A percentile compares a stretch with the other conserved stretches of the same genome.
Conservation (phyloP, 805 yeast species). For the Cephaloascus albidus region DNA sequence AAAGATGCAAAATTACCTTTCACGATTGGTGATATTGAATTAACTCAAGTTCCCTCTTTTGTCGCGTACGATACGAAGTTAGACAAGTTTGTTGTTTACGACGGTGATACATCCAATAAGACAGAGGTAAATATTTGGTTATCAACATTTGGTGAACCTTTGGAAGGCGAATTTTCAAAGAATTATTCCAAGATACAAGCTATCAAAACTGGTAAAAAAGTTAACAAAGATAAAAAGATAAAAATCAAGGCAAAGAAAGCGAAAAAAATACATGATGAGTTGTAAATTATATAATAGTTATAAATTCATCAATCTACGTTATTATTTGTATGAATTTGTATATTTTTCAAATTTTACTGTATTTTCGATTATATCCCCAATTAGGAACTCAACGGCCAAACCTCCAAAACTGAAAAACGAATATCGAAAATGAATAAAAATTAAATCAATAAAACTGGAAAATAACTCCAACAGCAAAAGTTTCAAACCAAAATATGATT, state of each 20-base stretch:
- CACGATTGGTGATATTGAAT: conserved; percentile 5
- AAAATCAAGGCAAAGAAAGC: conserved; percentile 2
- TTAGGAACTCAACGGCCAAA: no score
- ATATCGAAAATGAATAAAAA: no score
- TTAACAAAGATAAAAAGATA: conserved; percentile 8
- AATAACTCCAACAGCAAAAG: no score
- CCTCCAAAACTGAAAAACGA: no score
- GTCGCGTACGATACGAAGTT: conserved; percentile 9
- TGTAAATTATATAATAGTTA: no score
- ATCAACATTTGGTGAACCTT: conserved; percentile 15
- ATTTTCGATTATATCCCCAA: no score
- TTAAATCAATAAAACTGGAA: no score
- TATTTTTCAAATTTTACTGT: no score
- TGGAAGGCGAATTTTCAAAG: conserved; percentile 22
- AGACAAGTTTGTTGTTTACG: conserved; percentile 2
- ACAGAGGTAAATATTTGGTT: conserved; percentile 19
- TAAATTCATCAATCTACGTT: no score
- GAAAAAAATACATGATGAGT: no score
- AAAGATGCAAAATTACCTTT: not conserved
- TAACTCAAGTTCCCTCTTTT: conserved; percentile 10
- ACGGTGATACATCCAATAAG: conserved; percentile 19
- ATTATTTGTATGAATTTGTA: no score
- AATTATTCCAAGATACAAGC: conserved; percentile 11
- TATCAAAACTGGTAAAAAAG: conserved; percentile 7
- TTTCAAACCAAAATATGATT: conserved; percentile 43